Evolutionary conservation across 148 eudicot species (phyloP), one percentile per base, ranked within the genome.

Genomic region (Bassia scoparia): DNA sequence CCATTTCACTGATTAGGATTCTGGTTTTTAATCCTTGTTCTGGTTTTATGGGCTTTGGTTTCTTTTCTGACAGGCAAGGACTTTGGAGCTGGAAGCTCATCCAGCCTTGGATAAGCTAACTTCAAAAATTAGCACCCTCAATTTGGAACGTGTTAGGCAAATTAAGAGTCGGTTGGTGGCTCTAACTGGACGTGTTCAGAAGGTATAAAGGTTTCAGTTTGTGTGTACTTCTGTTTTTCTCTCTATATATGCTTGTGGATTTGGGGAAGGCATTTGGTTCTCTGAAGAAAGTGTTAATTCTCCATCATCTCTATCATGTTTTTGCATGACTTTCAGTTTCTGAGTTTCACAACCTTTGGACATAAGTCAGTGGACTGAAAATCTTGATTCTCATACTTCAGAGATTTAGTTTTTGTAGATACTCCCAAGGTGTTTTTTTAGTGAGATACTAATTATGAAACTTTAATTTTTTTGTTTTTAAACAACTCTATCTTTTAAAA

Each of bases 1-100:
- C 14, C 16, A 0, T 37, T 37, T 33, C 21, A 61, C 14, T 20
- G 27, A 1, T 56, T n/a, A n/a, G n/a, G n/a, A n/a, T n/a, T n/a
- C n/a, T n/a, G n/a, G n/a, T n/a, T n/a, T 27, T 41, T 78, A 71
- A 56, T 7, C 59, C 65, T 56, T 52, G 26, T 61, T 65, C 29
- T 29, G 2, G 16, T 58, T 62, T 71, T 56, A 27, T 76, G 69
- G 44, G 16, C 35, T 62, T 56, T 75, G 67, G 38, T 68, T 71
- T 24, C 31, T 61, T 79, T 61, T 49, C 20, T 66, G 80, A 66
- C 38, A 95, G 99, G 99, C 99, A 74, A 87, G 90, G 83, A 91
- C 97, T 61, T 77, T 95, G 89, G 99, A 95, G 84, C 97, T 83
- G 83, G 99, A 95, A 88, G 97, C 99, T 76, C 97, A 95, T 85